Base-by-base conservation (phyloP, 1,284 basidiomycete species). In the Tilletia walkeri region DNA sequence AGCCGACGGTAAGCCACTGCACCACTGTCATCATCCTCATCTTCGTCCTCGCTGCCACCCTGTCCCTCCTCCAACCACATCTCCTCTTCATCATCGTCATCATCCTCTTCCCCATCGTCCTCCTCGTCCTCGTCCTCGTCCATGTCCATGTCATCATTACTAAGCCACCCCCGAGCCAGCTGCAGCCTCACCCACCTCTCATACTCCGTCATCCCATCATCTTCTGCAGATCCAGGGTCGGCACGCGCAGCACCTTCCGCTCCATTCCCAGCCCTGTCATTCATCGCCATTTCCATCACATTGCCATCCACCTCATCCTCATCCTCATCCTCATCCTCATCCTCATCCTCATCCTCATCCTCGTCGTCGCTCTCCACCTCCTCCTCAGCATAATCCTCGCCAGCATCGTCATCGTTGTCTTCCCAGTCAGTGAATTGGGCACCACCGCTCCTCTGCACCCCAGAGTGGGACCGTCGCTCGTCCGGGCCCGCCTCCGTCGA, bases 131-230 rank as follows among this genome's bases (percentile, higher is more conserved):
- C 41, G 6, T 41, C 38, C 38, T 30, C 61, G 10, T 41, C 65
- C 65, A 4, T 16, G 3, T 66, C 65, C 14, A 16, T 18, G 7
- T 53, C 50, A 53, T 39, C 61, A 18, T 30, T 20, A 1, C 24
- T 1, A 39, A 18, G 14, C 61, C 24, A 10, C 10, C 24, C 61
- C 61, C 16, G 14, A 53, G 12, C 45, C 61, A 48, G 38, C 6
- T 50, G 24, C 65, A 30, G 9, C 30, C 24, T 24, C 38, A 66
- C 24, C 65, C 20, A 66, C 2, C 38, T 24, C 65, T 38, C 45
- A 39, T 66, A 66, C 49, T 50, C 65, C 49, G 49, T 66, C 49
- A 41, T n/a, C 45, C 65, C 65, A 48, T 38, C 45, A 39, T 6
- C 50, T 30, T 30, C 24, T 30, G 1, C 24, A 30, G 24, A 45